These are phyloP conservation scores for Melampsora americana DNA, from an alignment of 1,284 basidiomycete genomes.

Conservation along the genomic window DNA sequence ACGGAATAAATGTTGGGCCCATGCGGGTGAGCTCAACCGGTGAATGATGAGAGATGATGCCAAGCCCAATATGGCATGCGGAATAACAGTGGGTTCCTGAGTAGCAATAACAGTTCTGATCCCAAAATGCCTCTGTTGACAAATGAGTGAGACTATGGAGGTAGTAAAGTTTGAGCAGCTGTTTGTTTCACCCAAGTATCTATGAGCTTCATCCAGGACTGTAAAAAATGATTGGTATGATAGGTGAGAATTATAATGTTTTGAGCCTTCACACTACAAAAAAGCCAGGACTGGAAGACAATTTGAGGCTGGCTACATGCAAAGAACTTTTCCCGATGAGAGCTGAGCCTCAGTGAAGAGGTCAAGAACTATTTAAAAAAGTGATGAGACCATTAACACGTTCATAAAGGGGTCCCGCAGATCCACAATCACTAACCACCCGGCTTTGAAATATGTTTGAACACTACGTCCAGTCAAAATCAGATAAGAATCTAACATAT, in stretches of 20 bases:
- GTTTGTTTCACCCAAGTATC: conserved; percentile 19
- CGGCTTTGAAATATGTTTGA: conserved; percentile 26
- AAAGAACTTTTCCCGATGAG: conserved; percentile 32
- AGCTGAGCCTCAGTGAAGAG: conserved; percentile 22
- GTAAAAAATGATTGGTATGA: background rate
- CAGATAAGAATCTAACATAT: conserved; percentile 37
- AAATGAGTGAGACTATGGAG: conserved; percentile 27
- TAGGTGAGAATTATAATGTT: background rate
- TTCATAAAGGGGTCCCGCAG: conserved; percentile 43
- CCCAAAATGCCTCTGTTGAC: conserved; percentile 44
- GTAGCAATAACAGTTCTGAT: conserved; percentile 40
- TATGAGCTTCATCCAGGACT: conserved; percentile 41
- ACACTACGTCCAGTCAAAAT: background rate
- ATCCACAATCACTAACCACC: conserved; percentile 35
- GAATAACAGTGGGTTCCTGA: conserved; percentile 42
- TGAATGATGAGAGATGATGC: conserved; percentile 25
- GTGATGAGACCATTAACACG: conserved; percentile 3
- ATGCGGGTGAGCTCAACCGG: conserved; percentile 36
- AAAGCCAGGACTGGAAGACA: background rate
- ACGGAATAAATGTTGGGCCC: conserved; percentile 31
- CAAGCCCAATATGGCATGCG: conserved; percentile 24
- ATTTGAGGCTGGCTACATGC: background rate
- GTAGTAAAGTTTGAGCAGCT: conserved; percentile 21
- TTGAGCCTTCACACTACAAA: background rate
- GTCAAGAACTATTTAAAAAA: conserved; percentile 38